phyloP scores from a whole-genome alignment of 2,329 filamentous ascomycete genomes.

The Corynespora cassiicola region DNA sequence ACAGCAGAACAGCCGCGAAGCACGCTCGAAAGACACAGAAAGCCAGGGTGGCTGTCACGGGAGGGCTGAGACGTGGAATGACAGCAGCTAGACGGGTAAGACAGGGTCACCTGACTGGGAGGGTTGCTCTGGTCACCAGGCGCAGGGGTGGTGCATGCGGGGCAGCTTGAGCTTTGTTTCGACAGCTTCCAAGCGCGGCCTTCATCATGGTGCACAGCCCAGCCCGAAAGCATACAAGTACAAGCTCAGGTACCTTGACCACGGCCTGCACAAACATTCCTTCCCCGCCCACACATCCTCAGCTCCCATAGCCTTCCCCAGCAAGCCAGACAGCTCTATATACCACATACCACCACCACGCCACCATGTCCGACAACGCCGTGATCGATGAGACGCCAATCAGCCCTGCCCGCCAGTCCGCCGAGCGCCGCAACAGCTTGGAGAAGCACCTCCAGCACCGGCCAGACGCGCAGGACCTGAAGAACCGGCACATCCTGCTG shows the following conservation, averaged over 20 bases:
- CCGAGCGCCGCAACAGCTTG: slow-evolving; percentile 67
- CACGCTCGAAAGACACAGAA: too few species aligned
- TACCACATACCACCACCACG: neutral
- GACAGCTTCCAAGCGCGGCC: slow-evolving; percentile 1
- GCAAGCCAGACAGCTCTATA: slow-evolving; percentile 14
- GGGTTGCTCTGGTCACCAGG: slow-evolving; percentile 11
- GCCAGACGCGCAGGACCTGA: slow-evolving; percentile 66
- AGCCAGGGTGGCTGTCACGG: too few species aligned
- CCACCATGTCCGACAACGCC: slow-evolving; percentile 32
- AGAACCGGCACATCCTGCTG: slow-evolving; percentile 71
- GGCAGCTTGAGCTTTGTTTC: slow-evolving; percentile 6
- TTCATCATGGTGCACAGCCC: neutral
- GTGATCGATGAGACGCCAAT: slow-evolving; percentile 49
- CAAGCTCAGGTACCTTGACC: too few species aligned
- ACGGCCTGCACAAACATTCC: neutral
- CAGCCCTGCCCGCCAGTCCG: slow-evolving; percentile 47
- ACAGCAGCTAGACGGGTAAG: too few species aligned
- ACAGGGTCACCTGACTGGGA: too few species aligned
- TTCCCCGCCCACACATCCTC: slow-evolving; percentile 81
- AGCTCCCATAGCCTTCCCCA: slow-evolving; percentile 58
- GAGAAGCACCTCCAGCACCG: slow-evolving; percentile 57
- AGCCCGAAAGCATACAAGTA: neutral
- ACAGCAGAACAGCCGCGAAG: too few species aligned
- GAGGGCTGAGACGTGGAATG: too few species aligned
- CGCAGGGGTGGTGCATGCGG: slow-evolving; percentile 8